Conservation (phyloP, 441 rosid genomes). For the Bocquillonia castaneifolia region DNA sequence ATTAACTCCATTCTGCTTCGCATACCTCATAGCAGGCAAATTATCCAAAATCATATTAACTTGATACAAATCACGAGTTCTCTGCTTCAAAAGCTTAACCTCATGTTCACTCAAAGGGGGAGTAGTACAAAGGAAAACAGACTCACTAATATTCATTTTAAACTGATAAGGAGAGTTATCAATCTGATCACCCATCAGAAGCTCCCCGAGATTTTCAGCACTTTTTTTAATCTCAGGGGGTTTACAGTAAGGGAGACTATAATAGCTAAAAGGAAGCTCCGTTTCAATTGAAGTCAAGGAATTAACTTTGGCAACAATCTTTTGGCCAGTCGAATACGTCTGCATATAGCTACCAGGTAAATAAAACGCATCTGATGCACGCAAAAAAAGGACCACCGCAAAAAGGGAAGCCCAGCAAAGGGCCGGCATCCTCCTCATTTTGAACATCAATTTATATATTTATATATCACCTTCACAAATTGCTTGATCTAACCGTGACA, state of each 20-base stretch:
- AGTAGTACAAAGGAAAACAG: constrained; percentile 71
- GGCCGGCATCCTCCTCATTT: constrained; percentile 12
- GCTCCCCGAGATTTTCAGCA: constrained; percentile 95
- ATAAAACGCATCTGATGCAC: constrained; percentile 61
- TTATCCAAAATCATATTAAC: constrained; percentile 91
- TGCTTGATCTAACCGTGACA: too few relatives aligned
- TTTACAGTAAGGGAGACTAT: constrained; percentile 77
- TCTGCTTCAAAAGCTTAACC: constrained; percentile 87
- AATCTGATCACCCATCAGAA: constrained; percentile 96
- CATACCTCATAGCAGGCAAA: constrained; percentile 80
- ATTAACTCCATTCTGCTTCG: constrained; percentile 61
- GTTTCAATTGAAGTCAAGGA: constrained; percentile 91
- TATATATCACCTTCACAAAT: too few relatives aligned
- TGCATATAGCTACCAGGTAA: constrained; percentile 86
- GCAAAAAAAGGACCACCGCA: constrained; percentile 34
- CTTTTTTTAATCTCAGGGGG: constrained; percentile 69
- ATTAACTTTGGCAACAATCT: constrained; percentile 69
- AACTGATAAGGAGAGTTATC: constrained; percentile 87
- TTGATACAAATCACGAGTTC: constrained; percentile 80
- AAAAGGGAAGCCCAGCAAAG: constrained; percentile 39
- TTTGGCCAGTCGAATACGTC: constrained; percentile 51
- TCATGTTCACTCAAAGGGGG: constrained; percentile 51
- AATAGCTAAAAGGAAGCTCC: constrained; percentile 81
- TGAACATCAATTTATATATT: too few relatives aligned
- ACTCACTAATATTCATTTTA: constrained; percentile 66